Evolutionary conservation across 768 basidiomycete species (phyloP), one percentile per base, ranked within the genome.

Genomic region (Kockovaella imperatae): DNA sequence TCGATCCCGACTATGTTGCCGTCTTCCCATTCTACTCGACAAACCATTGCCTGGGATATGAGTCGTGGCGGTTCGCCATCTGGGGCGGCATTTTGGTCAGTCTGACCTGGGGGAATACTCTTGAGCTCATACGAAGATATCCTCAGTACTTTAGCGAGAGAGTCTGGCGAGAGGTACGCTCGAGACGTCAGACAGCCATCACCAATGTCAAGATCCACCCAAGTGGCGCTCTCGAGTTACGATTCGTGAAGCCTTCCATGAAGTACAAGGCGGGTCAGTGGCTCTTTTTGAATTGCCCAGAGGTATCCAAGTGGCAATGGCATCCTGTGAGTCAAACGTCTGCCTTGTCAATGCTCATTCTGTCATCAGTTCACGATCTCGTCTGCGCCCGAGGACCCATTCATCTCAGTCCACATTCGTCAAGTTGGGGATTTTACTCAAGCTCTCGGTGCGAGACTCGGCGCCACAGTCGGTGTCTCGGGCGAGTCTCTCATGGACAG

Each of bases 321-420:
- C 90, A 93, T 72, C 90, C 91, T n/a, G 88, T 90, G 59, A 62
- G 85, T 77, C n/a, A 6, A 47, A 21, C 24, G 29, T 13, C 39
- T 15, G 10, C 20, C 39, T 18, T 24, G 8, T 42, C 42, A 25
- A 39, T 52, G 1, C 30, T 41, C 10, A 40, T 25, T 24, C 29
- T 26, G 40, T n/a, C 23, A 7, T 18, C 60, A 89, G 85, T 91
- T 93, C 73, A 90, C 88, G 31, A 91, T 91, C 74, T 89, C 88
- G 0, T 91, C 88, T 31, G 87, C 90, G 13, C 90, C 90, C 3
- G 87, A 90, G 59, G 91, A 95, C 62, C 85, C 88, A 2, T 93
- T 87, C 67, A 79, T 95, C 36, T 88, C 87, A 21, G 71, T 93
- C 44, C 90, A 95, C 70, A 84, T 96, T 61, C 86, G 88, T 68